Evolutionary conservation across 2,329 filamentous ascomycete genomes (phyloP).

Genomic region (Coniochaeta pulveracea): DNA sequence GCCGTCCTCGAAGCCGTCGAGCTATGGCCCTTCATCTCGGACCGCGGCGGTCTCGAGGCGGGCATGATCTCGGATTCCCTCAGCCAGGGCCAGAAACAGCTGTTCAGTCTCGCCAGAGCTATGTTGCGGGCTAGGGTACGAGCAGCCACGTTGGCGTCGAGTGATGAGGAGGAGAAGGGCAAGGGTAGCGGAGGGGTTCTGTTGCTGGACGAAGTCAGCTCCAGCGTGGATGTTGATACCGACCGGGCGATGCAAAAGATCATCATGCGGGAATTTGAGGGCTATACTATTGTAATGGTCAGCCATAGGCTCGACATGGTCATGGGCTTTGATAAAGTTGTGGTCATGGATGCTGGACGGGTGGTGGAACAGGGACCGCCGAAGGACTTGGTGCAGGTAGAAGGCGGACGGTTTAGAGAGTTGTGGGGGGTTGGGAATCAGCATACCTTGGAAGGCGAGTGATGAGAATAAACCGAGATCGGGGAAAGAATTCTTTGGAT

Average conservation of each 20-base stretch:
- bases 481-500: neutral
- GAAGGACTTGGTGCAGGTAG: conserved; percentile 8
- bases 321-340: conserved; percentile 38
- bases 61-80: conserved; percentile 35
- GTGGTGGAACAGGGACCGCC: conserved; percentile 27
- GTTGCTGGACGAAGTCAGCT: conserved; percentile 30
- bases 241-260: conserved; percentile 29
- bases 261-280: conserved; percentile 25
- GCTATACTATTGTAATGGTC: conserved; percentile 42
- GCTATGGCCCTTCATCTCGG: conserved; percentile 19
- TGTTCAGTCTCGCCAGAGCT: conserved; percentile 51
- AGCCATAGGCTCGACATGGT: conserved; percentile 37
- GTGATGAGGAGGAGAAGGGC: neutral
- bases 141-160: neutral
- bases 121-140: conserved; percentile 29
- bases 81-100: conserved; percentile 49
- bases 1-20: conserved; percentile 22
- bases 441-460: neutral
- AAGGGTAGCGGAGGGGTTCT: conserved; percentile 15
- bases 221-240: conserved; percentile 28
- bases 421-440: conserved; percentile 11
- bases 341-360: conserved; percentile 36
- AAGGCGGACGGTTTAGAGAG: conserved; percentile 11
- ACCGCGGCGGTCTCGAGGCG: conserved; percentile 21
- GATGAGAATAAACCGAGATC: neutral